phyloP scores from a whole-genome alignment of 345 rosid species.

The Draba incana region DNA sequence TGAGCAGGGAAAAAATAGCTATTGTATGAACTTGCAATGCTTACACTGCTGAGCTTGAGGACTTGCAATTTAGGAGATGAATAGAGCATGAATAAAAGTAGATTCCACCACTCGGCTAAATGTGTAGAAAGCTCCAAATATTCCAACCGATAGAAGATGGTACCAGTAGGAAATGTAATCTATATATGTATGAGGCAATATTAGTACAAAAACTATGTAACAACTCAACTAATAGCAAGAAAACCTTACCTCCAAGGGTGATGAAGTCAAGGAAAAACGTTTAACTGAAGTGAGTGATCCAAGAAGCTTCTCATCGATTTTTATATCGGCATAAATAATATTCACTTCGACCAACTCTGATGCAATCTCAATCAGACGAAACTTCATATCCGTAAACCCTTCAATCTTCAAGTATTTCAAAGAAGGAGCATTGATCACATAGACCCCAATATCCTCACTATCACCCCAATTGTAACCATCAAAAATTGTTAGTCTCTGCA shows the following conservation, averaged over 20 bases:
- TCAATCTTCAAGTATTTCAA: too few relatives aligned
- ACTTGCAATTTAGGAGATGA: conserved; percentile 10
- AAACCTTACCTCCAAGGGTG: not conserved
- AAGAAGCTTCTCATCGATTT: too few relatives aligned
- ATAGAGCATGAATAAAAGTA: not conserved
- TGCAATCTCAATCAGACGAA: too few relatives aligned
- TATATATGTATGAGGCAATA: not conserved
- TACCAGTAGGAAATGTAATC: not conserved
- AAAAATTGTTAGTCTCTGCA: too few relatives aligned
- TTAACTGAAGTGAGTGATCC: conserved; percentile 1
- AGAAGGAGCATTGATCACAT: too few relatives aligned
- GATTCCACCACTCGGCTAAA: not conserved
- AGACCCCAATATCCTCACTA: too few relatives aligned
- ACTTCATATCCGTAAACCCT: too few relatives aligned
- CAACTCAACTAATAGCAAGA: not conserved
- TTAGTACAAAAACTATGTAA: not conserved
- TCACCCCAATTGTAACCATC: too few relatives aligned
- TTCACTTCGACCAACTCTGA: too few relatives aligned
- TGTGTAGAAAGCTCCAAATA: not conserved
- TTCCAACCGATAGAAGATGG: not conserved
- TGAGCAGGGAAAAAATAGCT: not conserved
- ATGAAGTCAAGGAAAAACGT: not conserved
- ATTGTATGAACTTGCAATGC: not conserved
- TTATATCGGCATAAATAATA: too few relatives aligned
- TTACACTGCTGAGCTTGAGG: not conserved